Conservation (phyloP, 306 rosid genomes). For the Abrus pulchellus region DNA sequence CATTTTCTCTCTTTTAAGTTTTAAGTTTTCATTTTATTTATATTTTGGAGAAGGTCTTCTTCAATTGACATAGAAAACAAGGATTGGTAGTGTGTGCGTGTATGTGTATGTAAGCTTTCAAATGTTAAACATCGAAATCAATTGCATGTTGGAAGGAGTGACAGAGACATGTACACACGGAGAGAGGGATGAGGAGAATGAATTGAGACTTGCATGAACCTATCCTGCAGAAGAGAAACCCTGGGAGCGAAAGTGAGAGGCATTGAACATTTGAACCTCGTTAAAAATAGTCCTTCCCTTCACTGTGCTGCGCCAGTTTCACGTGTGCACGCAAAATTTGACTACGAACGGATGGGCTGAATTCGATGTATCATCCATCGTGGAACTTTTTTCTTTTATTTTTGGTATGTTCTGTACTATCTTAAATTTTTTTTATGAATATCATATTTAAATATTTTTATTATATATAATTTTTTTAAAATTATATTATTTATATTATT, state of each 20-base stretch:
- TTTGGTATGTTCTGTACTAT: too few relatives aligned
- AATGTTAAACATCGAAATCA: neutral
- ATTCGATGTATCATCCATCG: neutral
- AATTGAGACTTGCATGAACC: neutral
- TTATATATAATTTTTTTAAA: too few relatives aligned
- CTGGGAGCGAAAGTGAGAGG: neutral
- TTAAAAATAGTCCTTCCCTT: neutral
- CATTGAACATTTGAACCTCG: neutral
- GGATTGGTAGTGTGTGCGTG: neutral
- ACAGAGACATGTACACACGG: neutral
- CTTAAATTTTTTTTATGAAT: too few relatives aligned
- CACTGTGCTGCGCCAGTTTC: conserved; percentile 21
- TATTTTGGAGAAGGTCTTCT: too few relatives aligned
- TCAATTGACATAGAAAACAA: neutral
- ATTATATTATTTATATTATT: too few relatives aligned
- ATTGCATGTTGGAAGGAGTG: neutral
- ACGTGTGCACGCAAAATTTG: conserved; percentile 31
- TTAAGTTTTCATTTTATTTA: neutral
- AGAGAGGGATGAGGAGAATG: neutral
- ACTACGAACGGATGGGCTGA: neutral
- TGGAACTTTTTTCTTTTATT: neutral
- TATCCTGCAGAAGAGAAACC: neutral
- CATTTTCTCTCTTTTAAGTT: neutral
- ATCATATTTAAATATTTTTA: too few relatives aligned
- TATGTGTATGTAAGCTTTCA: neutral